Evolutionary conservation across 139 green algal genomes (phyloP).

Genomic region (Choricystis sp.): DNA sequence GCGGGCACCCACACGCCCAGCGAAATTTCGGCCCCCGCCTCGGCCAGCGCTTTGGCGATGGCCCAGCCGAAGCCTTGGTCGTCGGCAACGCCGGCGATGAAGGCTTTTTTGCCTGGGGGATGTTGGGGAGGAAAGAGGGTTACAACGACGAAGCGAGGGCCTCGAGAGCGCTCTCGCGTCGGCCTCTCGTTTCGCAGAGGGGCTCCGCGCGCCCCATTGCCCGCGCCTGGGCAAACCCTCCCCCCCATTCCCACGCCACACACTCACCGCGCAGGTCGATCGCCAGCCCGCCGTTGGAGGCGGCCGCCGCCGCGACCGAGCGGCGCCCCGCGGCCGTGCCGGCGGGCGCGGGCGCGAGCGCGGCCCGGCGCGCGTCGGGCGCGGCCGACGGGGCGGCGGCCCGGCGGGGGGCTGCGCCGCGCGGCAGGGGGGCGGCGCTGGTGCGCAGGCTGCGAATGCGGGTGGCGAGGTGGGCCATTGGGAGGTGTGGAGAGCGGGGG

Average conservation of each 20-base stretch:
- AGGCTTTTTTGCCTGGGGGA: slow-evolving; percentile 85
- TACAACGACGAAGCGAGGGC: background rate
- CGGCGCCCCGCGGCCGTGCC: too few species aligned
- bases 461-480: background rate
- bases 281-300: slow-evolving; percentile 20
- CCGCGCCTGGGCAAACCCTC: background rate
- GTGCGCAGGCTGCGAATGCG: background rate
- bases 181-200: background rate
- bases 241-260: background rate
- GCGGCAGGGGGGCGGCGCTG: background rate
- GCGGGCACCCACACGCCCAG: slow-evolving; percentile 96
- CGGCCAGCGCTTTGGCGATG: slow-evolving; percentile 85
- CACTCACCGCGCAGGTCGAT: slow-evolving; percentile 46
- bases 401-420: too few species aligned
- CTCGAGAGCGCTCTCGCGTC: background rate
- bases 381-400: too few species aligned
- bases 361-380: too few species aligned
- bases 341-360: background rate
- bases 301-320: slow-evolving; percentile 3
- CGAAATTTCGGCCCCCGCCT: slow-evolving; percentile 88
- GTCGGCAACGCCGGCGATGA: slow-evolving; percentile 95
- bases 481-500: background rate
- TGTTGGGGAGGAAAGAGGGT: background rate
- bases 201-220: background rate
- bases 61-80: slow-evolving; percentile 95